A percentile compares a stretch with the other conserved stretches of the same genome.
phyloP scores from a whole-genome alignment of 108 stramenopile species.

The Epipyxis sp. region DNA sequence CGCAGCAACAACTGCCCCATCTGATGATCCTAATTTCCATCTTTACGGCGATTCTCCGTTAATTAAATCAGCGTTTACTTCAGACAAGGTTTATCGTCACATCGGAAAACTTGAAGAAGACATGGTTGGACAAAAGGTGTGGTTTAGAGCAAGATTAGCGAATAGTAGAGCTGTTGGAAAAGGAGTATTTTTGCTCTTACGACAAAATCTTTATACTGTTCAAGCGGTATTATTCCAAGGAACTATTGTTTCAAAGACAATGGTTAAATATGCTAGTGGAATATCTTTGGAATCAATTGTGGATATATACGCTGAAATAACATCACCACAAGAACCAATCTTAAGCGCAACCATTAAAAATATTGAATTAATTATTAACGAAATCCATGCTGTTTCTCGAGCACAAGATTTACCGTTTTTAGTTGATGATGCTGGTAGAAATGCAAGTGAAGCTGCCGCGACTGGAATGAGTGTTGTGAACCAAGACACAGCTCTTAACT shows the following conservation, averaged over 20 bases:
- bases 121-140: slow-evolving; percentile 68
- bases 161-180: slow-evolving; percentile 79
- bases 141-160: slow-evolving; percentile 82
- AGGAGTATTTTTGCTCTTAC: slow-evolving; percentile 86
- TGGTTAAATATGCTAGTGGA: slow-evolving; percentile 90
- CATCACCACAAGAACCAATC: slow-evolving; percentile 71
- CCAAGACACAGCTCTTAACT: slow-evolving; percentile 82
- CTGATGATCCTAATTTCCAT: slow-evolving; percentile 64
- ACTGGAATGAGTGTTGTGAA: slow-evolving; percentile 54
- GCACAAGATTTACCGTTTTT: slow-evolving; percentile 85
- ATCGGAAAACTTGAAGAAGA: slow-evolving; percentile 67
- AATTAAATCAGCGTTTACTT: slow-evolving; percentile 65
- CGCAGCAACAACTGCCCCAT: slow-evolving; percentile 24
- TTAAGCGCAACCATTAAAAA: slow-evolving; percentile 82
- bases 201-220: slow-evolving; percentile 80
- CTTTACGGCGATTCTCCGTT: slow-evolving; percentile 85
- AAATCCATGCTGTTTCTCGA: slow-evolving; percentile 79
- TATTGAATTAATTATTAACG: slow-evolving; percentile 81
- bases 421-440: slow-evolving; percentile 94
- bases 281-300: slow-evolving; percentile 86
- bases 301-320: slow-evolving; percentile 77
- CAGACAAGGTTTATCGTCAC: slow-evolving; percentile 33
- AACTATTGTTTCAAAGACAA: slow-evolving; percentile 62
- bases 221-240: slow-evolving; percentile 74
- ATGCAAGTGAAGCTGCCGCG: slow-evolving; percentile 58